Evolutionary conservation across 805 yeast species (phyloP).

Genomic region (Nadsonia fulvescens): DNA sequence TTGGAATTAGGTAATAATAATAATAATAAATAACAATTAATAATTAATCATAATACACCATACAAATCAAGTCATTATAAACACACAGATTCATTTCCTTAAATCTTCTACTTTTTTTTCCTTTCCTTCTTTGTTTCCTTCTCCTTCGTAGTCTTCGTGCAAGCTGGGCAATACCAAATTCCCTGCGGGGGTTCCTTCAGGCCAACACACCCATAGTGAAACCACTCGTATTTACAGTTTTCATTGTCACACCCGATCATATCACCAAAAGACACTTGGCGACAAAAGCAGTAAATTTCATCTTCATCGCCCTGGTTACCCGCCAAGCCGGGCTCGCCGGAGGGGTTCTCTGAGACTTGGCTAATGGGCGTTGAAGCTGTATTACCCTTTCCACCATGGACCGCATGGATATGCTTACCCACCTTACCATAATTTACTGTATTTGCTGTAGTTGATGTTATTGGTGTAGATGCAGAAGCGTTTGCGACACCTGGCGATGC

Average conservation of each 20-base stretch:
- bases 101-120: constrained; percentile 9
- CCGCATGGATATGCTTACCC: constrained; percentile 4
- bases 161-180: constrained; percentile 87
- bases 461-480: no score
- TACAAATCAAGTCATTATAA: no score
- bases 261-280: constrained; percentile 82
- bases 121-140: constrained; percentile 13
- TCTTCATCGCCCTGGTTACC: constrained; percentile 43
- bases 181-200: constrained; percentile 77
- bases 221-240: constrained; percentile 83
- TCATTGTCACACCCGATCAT: constrained; percentile 95
- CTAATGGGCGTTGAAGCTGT: not conserved
- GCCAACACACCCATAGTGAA: constrained; percentile 91
- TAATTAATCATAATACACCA: no score
- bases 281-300: constrained; percentile 69
- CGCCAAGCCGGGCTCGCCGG: no score
- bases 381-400: constrained; percentile 1
- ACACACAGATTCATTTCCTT: no score
- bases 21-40: no score
- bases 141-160: constrained; percentile 24
- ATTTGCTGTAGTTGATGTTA: no score
- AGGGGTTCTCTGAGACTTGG: no score
- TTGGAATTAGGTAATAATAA: no score
- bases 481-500: no score
- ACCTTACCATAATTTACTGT: no score